A percentile compares a stretch with the other conserved stretches of the same genome.
Evolutionary conservation across 208 protist species (phyloP).

Genomic region (Trypanosoma scelopori): DNA sequence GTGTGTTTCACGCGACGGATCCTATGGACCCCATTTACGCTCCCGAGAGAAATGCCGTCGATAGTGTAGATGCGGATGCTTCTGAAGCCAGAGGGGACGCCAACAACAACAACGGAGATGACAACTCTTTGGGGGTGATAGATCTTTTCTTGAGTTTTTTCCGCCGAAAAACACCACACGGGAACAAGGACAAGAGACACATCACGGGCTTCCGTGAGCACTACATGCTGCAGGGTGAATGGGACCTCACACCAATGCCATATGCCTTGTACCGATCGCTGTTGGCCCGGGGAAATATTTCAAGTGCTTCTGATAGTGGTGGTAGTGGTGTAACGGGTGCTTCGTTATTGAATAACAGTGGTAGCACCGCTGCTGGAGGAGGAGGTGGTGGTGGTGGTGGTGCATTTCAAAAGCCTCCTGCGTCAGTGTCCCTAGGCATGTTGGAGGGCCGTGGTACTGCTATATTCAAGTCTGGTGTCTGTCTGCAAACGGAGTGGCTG

Average conservation of each 20-base stretch:
- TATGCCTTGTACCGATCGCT: slow-evolving; percentile 22
- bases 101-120: not conserved
- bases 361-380: no score
- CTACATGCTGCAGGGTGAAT: slow-evolving; percentile 27
- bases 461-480: slow-evolving; percentile 65
- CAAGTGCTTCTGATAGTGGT: not conserved
- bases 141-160: slow-evolving; percentile 19
- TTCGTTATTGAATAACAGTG: no score
- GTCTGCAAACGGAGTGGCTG: slow-evolving; percentile 48
- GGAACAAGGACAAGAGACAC: slow-evolving; percentile 1
- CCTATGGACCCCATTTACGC: slow-evolving; percentile 43
- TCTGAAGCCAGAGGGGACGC: slow-evolving; percentile 1
- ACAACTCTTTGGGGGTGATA: slow-evolving; percentile 20
- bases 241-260: slow-evolving; percentile 4
- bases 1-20: slow-evolving; percentile 64
- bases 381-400: not conserved
- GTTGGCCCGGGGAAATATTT: slow-evolving; percentile 2
- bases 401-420: slow-evolving; percentile 19
- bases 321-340: not conserved
- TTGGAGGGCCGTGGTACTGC: slow-evolving; percentile 42
- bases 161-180: slow-evolving; percentile 9
- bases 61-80: not conserved
- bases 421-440: slow-evolving; percentile 32
- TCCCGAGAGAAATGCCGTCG: not conserved
- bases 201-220: slow-evolving; percentile 24